Evolutionary conservation across 2,329 filamentous ascomycete genomes (phyloP), one percentile per base, ranked within the genome.

Genomic region (Aspergillus eucalypticola): DNA sequence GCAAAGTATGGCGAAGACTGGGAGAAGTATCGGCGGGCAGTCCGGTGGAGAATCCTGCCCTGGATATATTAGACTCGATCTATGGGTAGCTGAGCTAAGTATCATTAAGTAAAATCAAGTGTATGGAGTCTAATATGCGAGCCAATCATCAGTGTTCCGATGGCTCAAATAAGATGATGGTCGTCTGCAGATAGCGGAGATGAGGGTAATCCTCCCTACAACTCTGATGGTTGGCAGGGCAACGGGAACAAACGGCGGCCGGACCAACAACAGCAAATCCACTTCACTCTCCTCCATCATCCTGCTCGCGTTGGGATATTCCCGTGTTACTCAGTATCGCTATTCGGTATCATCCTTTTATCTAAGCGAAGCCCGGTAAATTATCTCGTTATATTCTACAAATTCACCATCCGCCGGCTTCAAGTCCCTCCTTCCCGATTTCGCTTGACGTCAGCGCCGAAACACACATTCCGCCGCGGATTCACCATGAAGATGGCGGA

Each of bases 1-100:
- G 84, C 85, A 71, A 96, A 96, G 82, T 96, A 97, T 72, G 92
- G 92, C 23, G 88, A 87, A 66, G 91, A 96, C 72, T 97, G 93
- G 92, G 86, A 91, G 64, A 84, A 86, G 78, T 96, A 96, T 78
- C 91, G 88, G 78, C 85, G 86, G 79, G 84, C 86, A 70, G 93
- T 96, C 52, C 86, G 82, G 60, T 96, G 84, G 76, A 85, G 88
- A 73, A 94, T 97, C 65, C 76, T 96, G 41, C 93, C 92, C 6
- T 89, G 89, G 48, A 78, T 96, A 15, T 96, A 96, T 78, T 96
- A 35, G 50, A 8, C 25, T 27, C 29, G 10, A 32, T 11, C 11
- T 11, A 32, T 32, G 10, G 29, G 4, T 32, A 35, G 32, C 32
- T 35, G 11, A 6, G 32, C 32, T 35, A 35, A 35, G 32, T 4